Conservation (phyloP, 345 rosid species). For the Euphorbia lathyris region DNA sequence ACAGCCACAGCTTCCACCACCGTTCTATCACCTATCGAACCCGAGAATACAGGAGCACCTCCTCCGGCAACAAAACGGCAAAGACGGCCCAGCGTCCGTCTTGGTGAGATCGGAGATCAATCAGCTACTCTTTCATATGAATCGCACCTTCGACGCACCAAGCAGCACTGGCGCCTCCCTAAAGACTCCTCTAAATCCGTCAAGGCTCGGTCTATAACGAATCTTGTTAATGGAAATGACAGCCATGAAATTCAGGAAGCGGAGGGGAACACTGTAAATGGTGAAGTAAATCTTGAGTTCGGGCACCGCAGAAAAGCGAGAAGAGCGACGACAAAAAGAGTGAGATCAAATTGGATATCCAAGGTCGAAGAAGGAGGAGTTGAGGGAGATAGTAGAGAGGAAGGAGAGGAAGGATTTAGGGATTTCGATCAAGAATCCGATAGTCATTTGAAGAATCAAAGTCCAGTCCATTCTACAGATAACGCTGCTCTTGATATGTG, state of each 20-base stretch:
- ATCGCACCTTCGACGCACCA: constrained; percentile 42
- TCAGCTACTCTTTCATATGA: constrained; percentile 36
- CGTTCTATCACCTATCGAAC: constrained; percentile 12
- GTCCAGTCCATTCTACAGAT: constrained; percentile 28
- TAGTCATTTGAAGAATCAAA: constrained; percentile 21
- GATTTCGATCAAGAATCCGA: constrained; percentile 30
- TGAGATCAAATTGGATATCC: constrained; percentile 35
- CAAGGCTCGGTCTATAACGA: constrained; percentile 57
- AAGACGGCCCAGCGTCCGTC: constrained; percentile 36
- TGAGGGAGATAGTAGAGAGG: constrained; percentile 19
- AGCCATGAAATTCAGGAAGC: constrained; percentile 29
- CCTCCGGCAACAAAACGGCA: constrained; percentile 27
- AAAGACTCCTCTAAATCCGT: constrained; percentile 41
- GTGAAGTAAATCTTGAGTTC: constrained; percentile 26
- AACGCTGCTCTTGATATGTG: constrained; percentile 32
- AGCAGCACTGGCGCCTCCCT: constrained; percentile 40
- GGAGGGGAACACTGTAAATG: constrained; percentile 27
- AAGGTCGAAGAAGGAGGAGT: constrained; percentile 19
- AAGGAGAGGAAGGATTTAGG: constrained; percentile 22
- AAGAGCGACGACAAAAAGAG: constrained; percentile 26
- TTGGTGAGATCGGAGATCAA: constrained; percentile 37
- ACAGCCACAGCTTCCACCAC: not conserved
- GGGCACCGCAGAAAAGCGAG: constrained; percentile 35
- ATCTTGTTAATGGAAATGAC: constrained; percentile 52
- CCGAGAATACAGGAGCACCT: constrained; percentile 32